Evolutionary conservation across 140 eudicot species (phyloP), one percentile per base, ranked within the genome.

Genomic region (Bidens hawaiensis): DNA sequence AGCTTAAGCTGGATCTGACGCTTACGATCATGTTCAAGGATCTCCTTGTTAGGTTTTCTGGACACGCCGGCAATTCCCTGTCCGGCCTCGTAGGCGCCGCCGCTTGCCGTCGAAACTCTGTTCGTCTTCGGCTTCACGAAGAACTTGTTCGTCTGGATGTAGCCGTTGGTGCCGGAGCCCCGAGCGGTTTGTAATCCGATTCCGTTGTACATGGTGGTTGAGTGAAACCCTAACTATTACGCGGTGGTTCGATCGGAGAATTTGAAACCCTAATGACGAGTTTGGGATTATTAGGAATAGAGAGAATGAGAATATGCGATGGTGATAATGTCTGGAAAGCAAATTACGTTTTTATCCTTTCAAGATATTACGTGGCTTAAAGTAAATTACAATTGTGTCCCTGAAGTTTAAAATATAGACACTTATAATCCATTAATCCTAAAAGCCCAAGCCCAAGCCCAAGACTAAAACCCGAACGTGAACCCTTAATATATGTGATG

Each of bases 161-260:
- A 74, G 2, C 97, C 97, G 67, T 80, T 86, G 36, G 97, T 90
- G n/a, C 97, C 97, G 31, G 97, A 90, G 4, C 97, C 97, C 1
- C 97, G 74, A 23, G 95, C 80, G 53, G 97, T 90, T 67, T 86
- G 97, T 15, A 90, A 54, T 16, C 95, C 97, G 65, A 86, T 83
- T 24, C 95, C 95, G 87, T 90, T 90, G 72, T 83, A 86, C 95
- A 90, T 90, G 72, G 3, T 63, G 28, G n/a, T 34, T 43, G 19
- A 67, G 47, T 6, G 52, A 3, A 56, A 26, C 18, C 56, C 59
- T 66, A 54, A 17, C n/a, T n/a, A n/a, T 45, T 53, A 28, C 55
- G 27, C 0, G n/a, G 64, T 23, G 67, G 46, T 69, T 48, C 15
- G 60, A 47, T 58, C 60, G 52, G 75, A 69, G 36, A 24, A 31